Percentiles rank a stretch among this genome's conserved stretches.
phyloP scores from a whole-genome alignment of 768 basidiomycete genomes.

The Suillus decipiens region DNA sequence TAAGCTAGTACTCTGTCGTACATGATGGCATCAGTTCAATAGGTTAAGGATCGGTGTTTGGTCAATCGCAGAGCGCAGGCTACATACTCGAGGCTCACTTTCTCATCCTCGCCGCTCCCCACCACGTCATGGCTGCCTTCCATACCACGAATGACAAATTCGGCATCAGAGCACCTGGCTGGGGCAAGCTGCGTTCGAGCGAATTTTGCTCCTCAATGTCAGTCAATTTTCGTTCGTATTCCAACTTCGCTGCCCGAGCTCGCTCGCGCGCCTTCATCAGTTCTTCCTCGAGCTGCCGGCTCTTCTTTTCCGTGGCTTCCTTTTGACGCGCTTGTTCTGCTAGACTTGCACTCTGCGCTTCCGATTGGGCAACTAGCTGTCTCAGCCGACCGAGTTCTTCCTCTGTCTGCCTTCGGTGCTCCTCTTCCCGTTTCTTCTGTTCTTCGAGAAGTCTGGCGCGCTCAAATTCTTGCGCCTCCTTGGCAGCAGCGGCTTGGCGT shows the following conservation, averaged over 20 bases:
- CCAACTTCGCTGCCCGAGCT: constrained; percentile 25
- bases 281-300: constrained; percentile 32
- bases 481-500: constrained; percentile 26
- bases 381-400: constrained; percentile 28
- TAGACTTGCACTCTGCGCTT: constrained; percentile 27
- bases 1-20: not conserved
- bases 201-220: constrained; percentile 15
- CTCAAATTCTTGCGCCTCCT: constrained; percentile 31
- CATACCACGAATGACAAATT: constrained; percentile 35
- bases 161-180: constrained; percentile 30
- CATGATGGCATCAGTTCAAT: not conserved
- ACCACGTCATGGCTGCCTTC: constrained; percentile 35
- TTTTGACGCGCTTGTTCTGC: constrained; percentile 31
- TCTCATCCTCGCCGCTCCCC: constrained; percentile 26
- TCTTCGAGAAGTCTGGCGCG: constrained; percentile 26
- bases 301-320: constrained; percentile 29
- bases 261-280: constrained; percentile 31
- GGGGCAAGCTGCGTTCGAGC: constrained; percentile 11
- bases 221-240: constrained; percentile 26
- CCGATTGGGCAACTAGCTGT: constrained; percentile 28
- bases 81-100: not conserved
- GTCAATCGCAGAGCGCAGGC: not conserved
- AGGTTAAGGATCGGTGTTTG: not conserved
- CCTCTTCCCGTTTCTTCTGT: constrained; percentile 34
- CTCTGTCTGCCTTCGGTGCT: constrained; percentile 30